Evolutionary conservation across 2,329 filamentous ascomycete genomes (phyloP), one percentile per base, ranked within the genome.

Genomic region (Neonectria faginata): DNA sequence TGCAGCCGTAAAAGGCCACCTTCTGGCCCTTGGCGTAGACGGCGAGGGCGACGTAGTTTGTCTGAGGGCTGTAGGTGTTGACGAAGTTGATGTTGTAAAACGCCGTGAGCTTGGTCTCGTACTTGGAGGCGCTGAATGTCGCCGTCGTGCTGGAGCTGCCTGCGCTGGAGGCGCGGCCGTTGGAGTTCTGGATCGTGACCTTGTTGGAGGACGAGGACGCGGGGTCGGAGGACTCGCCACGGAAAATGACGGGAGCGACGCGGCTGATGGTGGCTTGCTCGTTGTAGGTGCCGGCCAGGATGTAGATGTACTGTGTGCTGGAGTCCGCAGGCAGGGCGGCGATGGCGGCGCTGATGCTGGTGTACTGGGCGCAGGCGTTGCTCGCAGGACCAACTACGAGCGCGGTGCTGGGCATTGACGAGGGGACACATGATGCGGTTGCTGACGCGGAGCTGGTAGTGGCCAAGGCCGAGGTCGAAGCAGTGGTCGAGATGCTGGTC

Each of bases 181-280:
- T 69, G 2, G 47, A 50, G 2, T 71, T 65, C 0, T 59, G 60
- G 52, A 85, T 80, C 62, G 82, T 90, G n/a, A 90, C 89, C 41
- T 81, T 79, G 77, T 91, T 91, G 57, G 77, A 77, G 4, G 79
- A 70, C 72, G 89, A 89, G 4, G 78, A 78, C 0, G 74, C 66
- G 0, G 67, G 59, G 1, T 75, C 72, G 29, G 74, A 75, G 0
- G 88, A 89, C 70, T 86, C 72, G n/a, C 81, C 83, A 10, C 80
- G 71, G 33, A 85, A 71, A 2, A 82, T 80, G 29, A 84, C 78
- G 1, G 80, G 73, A 3, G 79, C 77, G 1, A 77, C 79, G 2
- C 78, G 81, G 3, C 73, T 66, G 6, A 85, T 72, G 0, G 74
- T 73, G 5, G 83, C 71, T 10, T 77, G 73, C 54, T 84, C 82